phyloP scores from a whole-genome alignment of 129 eudicot species.

The Tagetes patula region DNA sequence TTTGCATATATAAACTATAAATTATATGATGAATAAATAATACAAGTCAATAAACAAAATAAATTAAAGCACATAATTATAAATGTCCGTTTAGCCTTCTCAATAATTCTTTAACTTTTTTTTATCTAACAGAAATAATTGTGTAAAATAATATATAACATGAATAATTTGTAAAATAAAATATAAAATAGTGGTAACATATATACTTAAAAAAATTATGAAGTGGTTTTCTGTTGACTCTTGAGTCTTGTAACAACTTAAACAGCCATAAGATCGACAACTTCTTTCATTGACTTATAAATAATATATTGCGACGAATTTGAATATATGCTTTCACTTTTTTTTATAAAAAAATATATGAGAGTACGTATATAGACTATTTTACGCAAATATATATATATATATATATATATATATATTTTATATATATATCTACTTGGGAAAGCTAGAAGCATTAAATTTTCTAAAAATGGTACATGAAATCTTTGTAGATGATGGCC shows the following conservation, averaged over 20 bases:
- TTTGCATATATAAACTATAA: constrained; percentile 5
- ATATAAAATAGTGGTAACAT: no score
- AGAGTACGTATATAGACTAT: no score
- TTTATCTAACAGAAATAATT: no score
- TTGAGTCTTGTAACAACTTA: not conserved
- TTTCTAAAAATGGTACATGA: not conserved
- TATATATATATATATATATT: not conserved
- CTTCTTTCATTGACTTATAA: no score
- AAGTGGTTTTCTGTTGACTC: not conserved
- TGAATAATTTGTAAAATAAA: no score
- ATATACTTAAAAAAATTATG: not conserved
- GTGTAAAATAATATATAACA: no score
- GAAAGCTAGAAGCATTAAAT: not conserved
- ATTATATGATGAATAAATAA: not conserved
- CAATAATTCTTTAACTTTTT: no score
- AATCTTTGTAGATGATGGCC: not conserved
- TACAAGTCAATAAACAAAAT: not conserved
- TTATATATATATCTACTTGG: not conserved
- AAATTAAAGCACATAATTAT: not conserved
- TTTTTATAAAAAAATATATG: not conserved
- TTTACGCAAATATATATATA: not conserved
- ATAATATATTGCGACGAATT: no score
- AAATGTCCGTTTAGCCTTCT: not conserved
- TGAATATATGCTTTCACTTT: not conserved
- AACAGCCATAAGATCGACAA: not conserved